phyloP scores from a whole-genome alignment of 108 stramenopile species.

The Schizochytrium sp. region DNA sequence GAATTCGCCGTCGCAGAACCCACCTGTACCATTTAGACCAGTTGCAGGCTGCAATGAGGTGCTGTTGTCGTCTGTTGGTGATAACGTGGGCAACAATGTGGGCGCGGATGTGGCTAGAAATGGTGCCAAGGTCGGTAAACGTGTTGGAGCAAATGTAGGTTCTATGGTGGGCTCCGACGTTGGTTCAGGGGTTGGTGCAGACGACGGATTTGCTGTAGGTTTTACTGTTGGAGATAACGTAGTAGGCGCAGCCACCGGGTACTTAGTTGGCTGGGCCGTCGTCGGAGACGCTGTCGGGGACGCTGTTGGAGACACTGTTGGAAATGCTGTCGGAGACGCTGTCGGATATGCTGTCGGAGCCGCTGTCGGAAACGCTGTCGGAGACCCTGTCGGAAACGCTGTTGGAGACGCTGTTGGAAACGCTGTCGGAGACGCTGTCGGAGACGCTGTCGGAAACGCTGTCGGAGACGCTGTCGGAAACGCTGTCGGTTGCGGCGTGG shows the following conservation, averaged over 20 bases:
- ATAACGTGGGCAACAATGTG: neutral
- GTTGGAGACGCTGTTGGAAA: neutral
- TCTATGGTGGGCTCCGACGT: neutral
- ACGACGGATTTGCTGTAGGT: neutral
- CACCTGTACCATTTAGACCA: slow-evolving; percentile 28
- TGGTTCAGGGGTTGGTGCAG: neutral
- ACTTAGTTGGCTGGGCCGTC: neutral
- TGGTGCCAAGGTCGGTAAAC: neutral
- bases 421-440: neutral
- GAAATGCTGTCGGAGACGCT: neutral
- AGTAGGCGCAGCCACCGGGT: neutral
- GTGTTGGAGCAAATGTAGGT: neutral
- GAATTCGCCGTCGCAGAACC: slow-evolving; percentile 41
- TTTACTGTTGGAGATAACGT: neutral
- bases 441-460: neutral
- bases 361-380: neutral
- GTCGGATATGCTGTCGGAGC: slow-evolving; percentile 16
- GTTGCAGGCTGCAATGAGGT: too few relatives aligned
- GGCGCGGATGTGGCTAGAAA: neutral
- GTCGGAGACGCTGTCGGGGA: neutral
- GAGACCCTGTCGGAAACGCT: neutral
- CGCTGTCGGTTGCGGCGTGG: neutral
- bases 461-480: neutral
- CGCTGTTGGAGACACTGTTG: neutral
- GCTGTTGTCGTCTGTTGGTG: too few relatives aligned